Base-by-base conservation (phyloP, 1,139 yeast genomes). In the Saccharomyces pastorianus region DNA sequence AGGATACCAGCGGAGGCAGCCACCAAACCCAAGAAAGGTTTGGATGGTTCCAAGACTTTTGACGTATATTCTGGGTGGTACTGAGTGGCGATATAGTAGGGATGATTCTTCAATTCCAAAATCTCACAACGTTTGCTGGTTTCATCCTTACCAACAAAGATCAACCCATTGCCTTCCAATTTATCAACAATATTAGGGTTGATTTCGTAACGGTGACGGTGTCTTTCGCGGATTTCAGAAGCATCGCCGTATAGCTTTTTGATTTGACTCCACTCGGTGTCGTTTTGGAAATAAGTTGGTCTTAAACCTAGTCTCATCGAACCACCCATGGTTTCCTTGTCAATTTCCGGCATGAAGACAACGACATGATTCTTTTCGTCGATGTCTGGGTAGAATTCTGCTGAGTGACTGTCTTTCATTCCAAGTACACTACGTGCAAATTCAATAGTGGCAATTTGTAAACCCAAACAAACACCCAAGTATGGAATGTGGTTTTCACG, bases 221-320 rank as follows among this genome's bases (percentile, higher is more conserved):
- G 99, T 81, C 99, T 89, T 76, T 93, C 99, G 61, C 78, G 77
- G 52, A 91, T 95, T 50, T 79, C 75, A 6, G 76, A 78, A 34
- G 80, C 78, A 56, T 82, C 83, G 55, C 95, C 95, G 71, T 95
- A 93, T 56, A 95, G 79, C 73, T 83, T 80, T 71, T 89, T 84
- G 66, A 93, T 81, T 60, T 77, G 80, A 53, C 93, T 82, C 82
- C 84, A 78, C 62, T 86, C 84, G 48, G 88, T 73, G 60, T 77
- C 83, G 13, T 76, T 75, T 66, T 83, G 85, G 78, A 95, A 95
- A 63, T 80, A 81, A 49, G 98, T 89, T 62, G 91, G 83, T 73
- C 96, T 89, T 61, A 89, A 79, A 66, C 99, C 99, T 64, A 95
- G 81, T 77, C 99, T 85, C 99, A 95, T 95, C 55, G 98, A 93